Evolutionary conservation across 768 basidiomycete genomes (phyloP).

Genomic region (Collybiopsis luxurians): DNA sequence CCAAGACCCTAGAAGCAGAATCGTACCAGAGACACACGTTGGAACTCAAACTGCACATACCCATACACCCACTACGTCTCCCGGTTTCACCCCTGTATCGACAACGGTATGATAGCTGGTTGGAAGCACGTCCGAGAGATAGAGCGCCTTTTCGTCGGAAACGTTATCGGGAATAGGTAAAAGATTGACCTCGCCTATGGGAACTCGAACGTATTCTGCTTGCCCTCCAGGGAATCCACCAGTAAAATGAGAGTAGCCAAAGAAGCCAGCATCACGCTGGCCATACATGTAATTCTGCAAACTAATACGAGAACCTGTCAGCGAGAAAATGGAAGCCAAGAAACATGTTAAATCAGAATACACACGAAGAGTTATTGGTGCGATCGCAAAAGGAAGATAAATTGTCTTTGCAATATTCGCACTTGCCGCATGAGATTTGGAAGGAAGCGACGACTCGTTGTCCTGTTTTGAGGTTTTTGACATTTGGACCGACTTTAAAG

Average conservation of each 20-base stretch:
- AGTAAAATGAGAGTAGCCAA: conserved; percentile 69
- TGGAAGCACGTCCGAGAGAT: conserved; percentile 60
- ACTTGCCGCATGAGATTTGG: conserved; percentile 75
- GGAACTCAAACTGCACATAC: conserved; percentile 24
- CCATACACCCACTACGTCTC: conserved; percentile 73
- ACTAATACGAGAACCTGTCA: conserved; percentile 18
- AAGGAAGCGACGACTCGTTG: conserved; percentile 78
- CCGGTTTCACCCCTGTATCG: conserved; percentile 70
- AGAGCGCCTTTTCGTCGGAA: conserved; percentile 57
- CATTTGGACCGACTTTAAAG: conserved; percentile 60
- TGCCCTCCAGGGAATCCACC: conserved; percentile 76
- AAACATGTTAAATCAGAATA: conserved; percentile 15
- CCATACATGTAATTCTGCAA: conserved; percentile 62
- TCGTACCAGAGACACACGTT: not conserved
- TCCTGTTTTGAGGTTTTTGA: conserved; percentile 58
- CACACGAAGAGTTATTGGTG: conserved; percentile 64
- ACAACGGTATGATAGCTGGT: conserved; percentile 75
- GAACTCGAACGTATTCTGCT: conserved; percentile 73
- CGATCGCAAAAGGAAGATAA: conserved; percentile 70
- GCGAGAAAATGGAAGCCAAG: not conserved
- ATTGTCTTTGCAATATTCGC: conserved; percentile 71
- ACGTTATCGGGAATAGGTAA: conserved; percentile 66
- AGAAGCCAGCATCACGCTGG: conserved; percentile 67
- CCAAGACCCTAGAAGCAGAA: conserved; percentile 2
- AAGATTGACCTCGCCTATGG: conserved; percentile 68